Percentiles rank a stretch among this genome's conserved stretches.
Conservation (phyloP, 306 rosid genomes). For the Vigna hirtella region DNA sequence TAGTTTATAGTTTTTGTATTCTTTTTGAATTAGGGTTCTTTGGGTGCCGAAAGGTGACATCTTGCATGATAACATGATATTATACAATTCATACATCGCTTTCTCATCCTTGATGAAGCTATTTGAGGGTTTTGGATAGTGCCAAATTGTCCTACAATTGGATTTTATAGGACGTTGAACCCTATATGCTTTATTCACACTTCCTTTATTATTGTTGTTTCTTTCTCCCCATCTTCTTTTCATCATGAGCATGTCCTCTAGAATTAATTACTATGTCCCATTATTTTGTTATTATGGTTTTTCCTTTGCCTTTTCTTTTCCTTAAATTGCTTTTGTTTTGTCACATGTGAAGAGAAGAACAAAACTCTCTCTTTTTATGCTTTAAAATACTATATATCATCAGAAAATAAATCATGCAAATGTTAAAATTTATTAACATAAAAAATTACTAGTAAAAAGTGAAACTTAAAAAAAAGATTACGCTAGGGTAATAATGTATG, state of each 20-base stretch:
- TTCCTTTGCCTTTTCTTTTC: too few relatives aligned
- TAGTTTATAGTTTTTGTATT: neutral
- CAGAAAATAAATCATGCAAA: neutral
- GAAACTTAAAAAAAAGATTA: too few relatives aligned
- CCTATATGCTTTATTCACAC: neutral
- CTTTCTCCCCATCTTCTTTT: neutral
- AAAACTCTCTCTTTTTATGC: neutral
- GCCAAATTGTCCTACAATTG: constrained; percentile 38
- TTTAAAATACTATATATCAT: neutral
- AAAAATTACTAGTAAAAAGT: neutral
- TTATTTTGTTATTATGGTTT: constrained; percentile 23
- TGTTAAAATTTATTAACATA: neutral
- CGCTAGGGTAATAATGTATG: too few relatives aligned
- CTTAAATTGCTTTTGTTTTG: too few relatives aligned
- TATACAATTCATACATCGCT: constrained; percentile 28
- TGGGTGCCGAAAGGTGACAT: neutral
- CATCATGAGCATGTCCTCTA: neutral
- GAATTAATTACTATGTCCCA: neutral
- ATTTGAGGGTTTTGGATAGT: constrained; percentile 23
- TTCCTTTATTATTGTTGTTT: constrained; percentile 17
- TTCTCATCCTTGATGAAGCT: neutral
- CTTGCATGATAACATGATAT: neutral
- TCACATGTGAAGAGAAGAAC: neutral
- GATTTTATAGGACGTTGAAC: constrained; percentile 12
- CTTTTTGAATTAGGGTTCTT: neutral